Conservation (phyloP, 805 yeast species). For the Candida sanyiensis region DNA sequence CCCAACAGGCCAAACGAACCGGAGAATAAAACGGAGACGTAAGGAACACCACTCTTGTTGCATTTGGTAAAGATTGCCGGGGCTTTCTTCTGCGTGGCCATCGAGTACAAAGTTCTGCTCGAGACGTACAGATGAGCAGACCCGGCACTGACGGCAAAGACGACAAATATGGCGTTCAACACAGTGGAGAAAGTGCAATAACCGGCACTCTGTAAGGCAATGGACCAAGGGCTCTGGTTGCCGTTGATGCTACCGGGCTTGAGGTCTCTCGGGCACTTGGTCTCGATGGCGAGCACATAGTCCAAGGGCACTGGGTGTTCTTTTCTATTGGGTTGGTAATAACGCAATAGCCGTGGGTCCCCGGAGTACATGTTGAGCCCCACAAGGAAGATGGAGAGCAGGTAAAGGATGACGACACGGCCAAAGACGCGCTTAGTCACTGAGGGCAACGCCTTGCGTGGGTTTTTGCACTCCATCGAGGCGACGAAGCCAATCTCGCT, state of each 20-base stretch:
- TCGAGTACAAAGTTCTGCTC: constrained; percentile 48
- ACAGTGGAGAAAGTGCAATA: constrained; percentile 43
- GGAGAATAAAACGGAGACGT: constrained; percentile 57
- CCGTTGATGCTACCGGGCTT: constrained; percentile 16
- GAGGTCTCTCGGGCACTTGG: constrained; percentile 5
- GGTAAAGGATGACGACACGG: constrained; percentile 59
- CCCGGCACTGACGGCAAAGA: constrained; percentile 50
- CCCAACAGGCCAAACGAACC: constrained; percentile 57
- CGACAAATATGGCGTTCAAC: constrained; percentile 44
- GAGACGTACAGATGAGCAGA: constrained; percentile 51
- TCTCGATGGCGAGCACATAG: constrained; percentile 10
- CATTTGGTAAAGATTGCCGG: constrained; percentile 56
- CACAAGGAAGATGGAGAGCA: constrained; percentile 61
- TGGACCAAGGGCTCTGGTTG: constrained; percentile 54
- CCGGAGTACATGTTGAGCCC: constrained; percentile 73
- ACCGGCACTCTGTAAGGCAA: constrained; percentile 50
- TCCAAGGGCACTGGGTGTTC: constrained; percentile 4
- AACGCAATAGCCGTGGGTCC: constrained; percentile 64
- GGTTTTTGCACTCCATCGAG: constrained; percentile 81
- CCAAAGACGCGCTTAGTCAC: constrained; percentile 74
- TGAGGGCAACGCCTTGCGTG: constrained; percentile 68
- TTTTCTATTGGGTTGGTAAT: constrained; percentile 28
- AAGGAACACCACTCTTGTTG: constrained; percentile 63
- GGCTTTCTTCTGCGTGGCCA: constrained; percentile 51
- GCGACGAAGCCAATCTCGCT: constrained; percentile 80